These are phyloP conservation scores for Sphaceloma murrayae DNA, from an alignment of 2,329 filamentous ascomycete species.

Conservation along the genomic window DNA sequence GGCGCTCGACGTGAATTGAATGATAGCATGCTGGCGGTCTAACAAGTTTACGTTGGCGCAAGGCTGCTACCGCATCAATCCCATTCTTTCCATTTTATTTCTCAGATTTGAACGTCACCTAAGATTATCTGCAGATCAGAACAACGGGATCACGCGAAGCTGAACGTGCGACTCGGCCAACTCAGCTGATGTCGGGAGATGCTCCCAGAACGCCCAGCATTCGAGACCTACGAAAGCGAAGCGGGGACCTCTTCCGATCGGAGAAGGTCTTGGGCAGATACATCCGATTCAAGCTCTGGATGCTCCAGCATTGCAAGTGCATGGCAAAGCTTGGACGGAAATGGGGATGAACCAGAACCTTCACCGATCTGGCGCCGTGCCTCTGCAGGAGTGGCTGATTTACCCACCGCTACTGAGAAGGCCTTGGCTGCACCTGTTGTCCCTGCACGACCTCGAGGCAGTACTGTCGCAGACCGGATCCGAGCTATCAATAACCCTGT, in stretches of 20 bases:
- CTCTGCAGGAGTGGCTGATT: slow-evolving; percentile 7
- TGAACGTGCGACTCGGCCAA: too few species aligned
- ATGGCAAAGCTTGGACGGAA: too few species aligned
- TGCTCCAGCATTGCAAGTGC: slow-evolving; percentile 6
- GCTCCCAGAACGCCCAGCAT: slow-evolving; percentile 20
- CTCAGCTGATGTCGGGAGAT: slow-evolving; percentile 12
- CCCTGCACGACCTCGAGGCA: slow-evolving; percentile 4
- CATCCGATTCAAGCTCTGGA: slow-evolving; percentile 12
- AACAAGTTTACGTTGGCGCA: too few species aligned
- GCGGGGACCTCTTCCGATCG: slow-evolving; percentile 21
- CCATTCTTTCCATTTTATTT: too few species aligned
- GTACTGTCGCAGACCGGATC: slow-evolving; percentile 18
- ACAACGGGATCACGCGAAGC: too few species aligned
- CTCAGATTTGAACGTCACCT: too few species aligned
- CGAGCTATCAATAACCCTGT: slow-evolving; percentile 16
- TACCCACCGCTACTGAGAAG: slow-evolving; percentile 5
- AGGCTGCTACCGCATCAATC: too few species aligned
- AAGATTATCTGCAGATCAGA: too few species aligned
- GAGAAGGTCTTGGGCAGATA: slow-evolving; percentile 16
- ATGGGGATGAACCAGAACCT: too few species aligned
- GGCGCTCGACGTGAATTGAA: too few species aligned
- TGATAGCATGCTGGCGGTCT: too few species aligned
- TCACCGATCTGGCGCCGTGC: not conserved
- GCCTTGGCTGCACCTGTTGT: not conserved
- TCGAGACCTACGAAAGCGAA: slow-evolving; percentile 24